These are phyloP conservation scores for Paulownia fortunei DNA, from an alignment of 257 asterid species.

Conservation along the genomic window DNA sequence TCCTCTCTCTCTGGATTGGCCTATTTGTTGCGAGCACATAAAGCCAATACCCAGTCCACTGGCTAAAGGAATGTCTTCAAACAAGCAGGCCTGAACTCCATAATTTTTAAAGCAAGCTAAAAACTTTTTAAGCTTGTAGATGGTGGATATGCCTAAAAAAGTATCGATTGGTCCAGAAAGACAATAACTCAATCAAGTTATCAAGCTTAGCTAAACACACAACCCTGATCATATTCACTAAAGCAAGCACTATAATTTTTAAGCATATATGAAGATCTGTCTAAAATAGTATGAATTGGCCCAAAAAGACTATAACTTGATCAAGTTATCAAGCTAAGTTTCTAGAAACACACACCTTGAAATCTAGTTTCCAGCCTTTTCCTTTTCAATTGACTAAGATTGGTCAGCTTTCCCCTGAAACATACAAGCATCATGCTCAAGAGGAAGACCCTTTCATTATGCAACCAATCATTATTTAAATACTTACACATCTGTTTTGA, in stretches of 20 bases:
- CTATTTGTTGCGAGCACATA: slow-evolving; percentile 14
- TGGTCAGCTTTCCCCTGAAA: slow-evolving; percentile 75
- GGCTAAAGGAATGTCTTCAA: slow-evolving; percentile 20
- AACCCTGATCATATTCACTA: not conserved
- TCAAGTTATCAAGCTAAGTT: slow-evolving; percentile 27
- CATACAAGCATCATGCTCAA: slow-evolving; percentile 36
- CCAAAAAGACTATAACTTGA: slow-evolving; percentile 16
- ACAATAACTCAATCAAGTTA: not conserved
- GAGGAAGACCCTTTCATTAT: slow-evolving; percentile 27
- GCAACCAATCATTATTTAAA: slow-evolving; percentile 25
- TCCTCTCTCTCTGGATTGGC: not conserved
- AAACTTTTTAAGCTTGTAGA: slow-evolving; percentile 9
- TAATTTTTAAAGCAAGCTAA: not conserved
- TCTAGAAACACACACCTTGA: slow-evolving; percentile 59
- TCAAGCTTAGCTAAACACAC: slow-evolving; percentile 8
- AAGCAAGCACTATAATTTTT: slow-evolving; percentile 13
- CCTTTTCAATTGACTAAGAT: slow-evolving; percentile 59
- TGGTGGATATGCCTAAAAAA: slow-evolving; percentile 1
- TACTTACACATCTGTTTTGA: slow-evolving; percentile 74
- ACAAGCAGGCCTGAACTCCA: slow-evolving; percentile 22
- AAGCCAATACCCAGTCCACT: slow-evolving; percentile 23
- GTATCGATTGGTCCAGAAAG: not conserved
- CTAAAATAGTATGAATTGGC: not conserved
- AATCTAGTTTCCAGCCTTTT: slow-evolving; percentile 66
- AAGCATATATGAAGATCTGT: slow-evolving; percentile 16